phyloP scores from a whole-genome alignment of 371 early-diverging fungal species.

The Funneliformis caledonium region DNA sequence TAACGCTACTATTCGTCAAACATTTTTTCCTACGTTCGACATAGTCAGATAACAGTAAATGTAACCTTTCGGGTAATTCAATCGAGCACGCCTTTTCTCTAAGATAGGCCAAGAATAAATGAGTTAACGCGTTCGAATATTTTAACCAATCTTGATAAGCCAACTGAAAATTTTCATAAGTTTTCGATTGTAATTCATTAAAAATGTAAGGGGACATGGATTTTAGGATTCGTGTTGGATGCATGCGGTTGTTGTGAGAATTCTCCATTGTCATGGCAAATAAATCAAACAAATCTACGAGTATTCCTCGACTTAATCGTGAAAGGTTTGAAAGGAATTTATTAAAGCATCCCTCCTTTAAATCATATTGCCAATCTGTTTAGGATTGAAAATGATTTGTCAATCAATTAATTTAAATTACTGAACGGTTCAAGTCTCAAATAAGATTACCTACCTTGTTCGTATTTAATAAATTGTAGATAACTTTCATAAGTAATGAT shows the following conservation, averaged over 20 bases:
- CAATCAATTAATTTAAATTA: not conserved
- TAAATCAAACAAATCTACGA: not conserved
- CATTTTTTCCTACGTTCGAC: not conserved
- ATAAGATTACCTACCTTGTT: not conserved
- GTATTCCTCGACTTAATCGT: not conserved
- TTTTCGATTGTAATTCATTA: not conserved
- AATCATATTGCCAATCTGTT: slow-evolving; percentile 4
- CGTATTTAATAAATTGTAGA: not conserved
- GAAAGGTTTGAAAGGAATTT: not conserved
- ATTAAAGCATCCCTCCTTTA: not conserved
- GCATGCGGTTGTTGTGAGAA: not conserved
- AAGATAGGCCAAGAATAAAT: not conserved
- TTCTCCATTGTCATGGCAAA: not conserved
- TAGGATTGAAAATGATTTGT: not conserved
- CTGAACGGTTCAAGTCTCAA: not conserved
- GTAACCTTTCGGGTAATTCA: not conserved
- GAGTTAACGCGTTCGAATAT: not conserved
- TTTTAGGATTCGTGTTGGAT: not conserved
- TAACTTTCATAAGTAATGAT: not conserved
- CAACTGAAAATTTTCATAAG: not conserved
- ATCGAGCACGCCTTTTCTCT: not conserved
- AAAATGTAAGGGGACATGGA: not conserved
- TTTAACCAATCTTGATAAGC: slow-evolving; percentile 13
- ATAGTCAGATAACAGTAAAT: not conserved
- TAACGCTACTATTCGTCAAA: not conserved